Conservation (phyloP, 441 rosid species). For the Kokia cookei region DNA sequence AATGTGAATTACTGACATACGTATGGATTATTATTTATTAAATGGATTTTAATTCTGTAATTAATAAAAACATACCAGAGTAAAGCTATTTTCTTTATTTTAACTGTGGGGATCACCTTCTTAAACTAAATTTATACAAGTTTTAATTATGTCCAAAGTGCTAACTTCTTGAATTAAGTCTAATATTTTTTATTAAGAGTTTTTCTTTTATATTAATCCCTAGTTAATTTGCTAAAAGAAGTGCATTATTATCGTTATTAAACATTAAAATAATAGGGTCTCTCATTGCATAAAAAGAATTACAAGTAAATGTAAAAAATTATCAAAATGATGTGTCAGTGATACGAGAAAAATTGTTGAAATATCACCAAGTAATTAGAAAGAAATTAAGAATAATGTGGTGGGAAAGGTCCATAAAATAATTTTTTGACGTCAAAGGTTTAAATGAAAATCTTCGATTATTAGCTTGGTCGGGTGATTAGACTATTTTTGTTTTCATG, state of each 20-base stretch:
- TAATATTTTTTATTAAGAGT: background rate
- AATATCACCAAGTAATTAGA: background rate
- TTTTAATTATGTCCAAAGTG: background rate
- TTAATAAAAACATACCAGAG: background rate
- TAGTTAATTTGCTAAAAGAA: background rate
- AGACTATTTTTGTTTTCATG: background rate
- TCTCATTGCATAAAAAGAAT: no score
- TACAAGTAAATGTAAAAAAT: no score
- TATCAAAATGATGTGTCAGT: no score
- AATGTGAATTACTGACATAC: background rate
- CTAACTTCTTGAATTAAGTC: no score
- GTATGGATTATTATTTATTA: background rate
- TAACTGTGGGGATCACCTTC: background rate
- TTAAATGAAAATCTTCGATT: no score
- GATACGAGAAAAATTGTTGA: no score
- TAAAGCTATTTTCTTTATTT: background rate
- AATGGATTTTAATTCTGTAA: background rate
- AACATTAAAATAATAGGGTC: no score
- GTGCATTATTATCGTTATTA: no score
- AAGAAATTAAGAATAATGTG: background rate
- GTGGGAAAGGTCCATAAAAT: accelerated
- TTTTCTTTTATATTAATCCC: background rate
- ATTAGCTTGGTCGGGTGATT: no score
- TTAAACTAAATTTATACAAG: background rate
- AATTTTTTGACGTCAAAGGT: no score